phyloP scores from a whole-genome alignment of 2,329 filamentous ascomycete species.

The Neonectria coccinea region DNA sequence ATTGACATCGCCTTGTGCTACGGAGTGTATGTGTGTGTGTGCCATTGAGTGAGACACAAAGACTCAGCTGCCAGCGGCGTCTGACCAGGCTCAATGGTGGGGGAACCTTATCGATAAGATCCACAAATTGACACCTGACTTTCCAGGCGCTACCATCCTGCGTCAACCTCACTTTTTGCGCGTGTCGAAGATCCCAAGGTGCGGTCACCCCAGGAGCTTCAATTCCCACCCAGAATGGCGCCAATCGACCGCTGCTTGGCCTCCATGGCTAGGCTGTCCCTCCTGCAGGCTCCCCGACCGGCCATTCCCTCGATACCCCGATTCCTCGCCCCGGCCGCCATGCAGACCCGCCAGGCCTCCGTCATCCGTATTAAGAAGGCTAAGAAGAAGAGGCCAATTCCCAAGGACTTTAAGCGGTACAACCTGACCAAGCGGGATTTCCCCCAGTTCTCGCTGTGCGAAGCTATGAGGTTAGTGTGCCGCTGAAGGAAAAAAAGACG shows the following conservation, averaged over 20 bases:
- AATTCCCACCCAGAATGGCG: conserved; percentile 57
- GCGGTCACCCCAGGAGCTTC: conserved; percentile 43
- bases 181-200: conserved; percentile 29
- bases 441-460: conserved; percentile 81
- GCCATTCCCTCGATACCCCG: conserved; percentile 58
- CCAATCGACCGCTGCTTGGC: conserved; percentile 65
- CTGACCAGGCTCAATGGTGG: conserved; percentile 1
- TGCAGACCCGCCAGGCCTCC: conserved; percentile 58
- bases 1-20: too few relatives aligned
- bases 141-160: conserved; percentile 33
- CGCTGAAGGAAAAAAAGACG: not conserved
- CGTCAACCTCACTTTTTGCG: conserved; percentile 44
- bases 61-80: not conserved
- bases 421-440: conserved; percentile 72
- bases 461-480: conserved; percentile 87
- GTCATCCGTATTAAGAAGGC: conserved; percentile 62
- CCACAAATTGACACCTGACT: conserved; percentile 33
- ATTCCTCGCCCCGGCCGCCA: conserved; percentile 61
- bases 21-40: not conserved
- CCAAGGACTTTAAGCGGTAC: conserved; percentile 75
- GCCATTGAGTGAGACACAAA: not conserved
- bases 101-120: conserved; percentile 43
- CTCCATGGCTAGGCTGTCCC: conserved; percentile 64
- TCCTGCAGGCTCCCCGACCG: conserved; percentile 58
- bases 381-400: conserved; percentile 68